Conservation (phyloP, 2,329 filamentous ascomycete genomes). For the Beauveria brongniartii region DNA sequence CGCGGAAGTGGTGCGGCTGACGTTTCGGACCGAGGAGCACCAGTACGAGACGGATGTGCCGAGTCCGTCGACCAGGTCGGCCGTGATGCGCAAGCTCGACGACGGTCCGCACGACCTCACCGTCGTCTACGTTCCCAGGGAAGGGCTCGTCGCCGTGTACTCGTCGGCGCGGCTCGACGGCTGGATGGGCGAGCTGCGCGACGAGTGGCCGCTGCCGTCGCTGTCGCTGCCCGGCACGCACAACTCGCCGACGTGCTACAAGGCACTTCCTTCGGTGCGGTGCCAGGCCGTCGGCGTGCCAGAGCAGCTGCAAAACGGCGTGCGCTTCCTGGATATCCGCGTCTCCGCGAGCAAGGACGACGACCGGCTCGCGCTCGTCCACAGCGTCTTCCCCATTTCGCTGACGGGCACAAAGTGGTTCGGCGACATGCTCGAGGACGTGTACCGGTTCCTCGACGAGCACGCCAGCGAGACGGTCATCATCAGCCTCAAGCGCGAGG, state of each 20-base stretch:
- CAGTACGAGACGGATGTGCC: constrained; percentile 66
- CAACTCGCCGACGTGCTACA: constrained; percentile 81
- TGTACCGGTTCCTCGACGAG: constrained; percentile 66
- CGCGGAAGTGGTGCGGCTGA: constrained; percentile 58
- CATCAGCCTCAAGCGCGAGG: constrained; percentile 86
- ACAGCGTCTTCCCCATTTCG: constrained; percentile 82
- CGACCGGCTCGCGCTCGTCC: constrained; percentile 72
- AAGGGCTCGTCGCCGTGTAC: constrained; percentile 54
- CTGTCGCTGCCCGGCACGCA: constrained; percentile 93
- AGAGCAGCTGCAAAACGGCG: constrained; percentile 78
- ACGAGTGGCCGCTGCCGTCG: constrained; percentile 65
- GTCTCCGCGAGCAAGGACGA: constrained; percentile 49
- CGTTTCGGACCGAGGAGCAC: constrained; percentile 52
- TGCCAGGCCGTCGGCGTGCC: constrained; percentile 76
- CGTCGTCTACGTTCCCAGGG: constrained; percentile 53
- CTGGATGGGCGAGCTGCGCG: constrained; percentile 75
- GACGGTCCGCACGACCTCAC: constrained; percentile 50
- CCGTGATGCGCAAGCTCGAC: constrained; percentile 48
- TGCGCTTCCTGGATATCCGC: constrained; percentile 90
- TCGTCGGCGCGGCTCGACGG: constrained; percentile 59
- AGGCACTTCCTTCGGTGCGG: constrained; percentile 82
- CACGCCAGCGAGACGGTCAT: constrained; percentile 79
- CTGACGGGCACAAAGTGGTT: constrained; percentile 77
- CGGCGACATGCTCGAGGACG: constrained; percentile 58
- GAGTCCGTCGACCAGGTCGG: constrained; percentile 50